These are phyloP conservation scores for Dipteronia sinensis DNA, from an alignment of 345 rosid species.

Conservation along the genomic window DNA sequence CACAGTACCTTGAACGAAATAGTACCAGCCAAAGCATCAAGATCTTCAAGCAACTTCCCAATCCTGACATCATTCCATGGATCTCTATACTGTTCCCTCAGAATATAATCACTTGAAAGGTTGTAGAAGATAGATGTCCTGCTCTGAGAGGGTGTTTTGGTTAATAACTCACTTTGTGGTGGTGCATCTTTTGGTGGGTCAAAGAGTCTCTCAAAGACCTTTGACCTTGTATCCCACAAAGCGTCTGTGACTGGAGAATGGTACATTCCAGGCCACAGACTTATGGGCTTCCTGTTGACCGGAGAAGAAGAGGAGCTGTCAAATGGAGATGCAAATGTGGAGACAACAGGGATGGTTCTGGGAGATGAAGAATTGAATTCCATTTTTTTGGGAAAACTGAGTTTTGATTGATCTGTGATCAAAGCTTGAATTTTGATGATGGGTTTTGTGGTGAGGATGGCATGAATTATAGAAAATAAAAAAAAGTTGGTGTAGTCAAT, in stretches of 20 bases:
- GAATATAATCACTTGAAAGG: conserved; percentile 65
- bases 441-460: background rate
- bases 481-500: background rate
- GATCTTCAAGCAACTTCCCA: conserved; percentile 87
- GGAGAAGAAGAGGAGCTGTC: conserved; percentile 26
- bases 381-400: conserved; percentile 19
- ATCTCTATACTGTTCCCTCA: conserved; percentile 85
- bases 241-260: conserved; percentile 80
- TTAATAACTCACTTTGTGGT: conserved; percentile 70
- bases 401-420: background rate
- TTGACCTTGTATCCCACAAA: conserved; percentile 81
- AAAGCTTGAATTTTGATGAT: background rate
- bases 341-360: conserved; percentile 55
- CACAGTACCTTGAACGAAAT: conserved; percentile 76
- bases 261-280: conserved; percentile 92
- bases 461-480: background rate
- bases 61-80: conserved; percentile 92
- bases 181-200: conserved; percentile 88
- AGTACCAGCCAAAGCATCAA: conserved; percentile 90
- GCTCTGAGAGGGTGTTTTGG: conserved; percentile 63
- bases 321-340: conserved; percentile 61
- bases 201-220: conserved; percentile 66
- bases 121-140: conserved; percentile 65
- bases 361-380: conserved; percentile 44
- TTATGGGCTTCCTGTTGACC: conserved; percentile 59